Evolutionary conservation across 106 monocot genomes (phyloP).

Genomic region (Phalaenopsis aphrodite): DNA sequence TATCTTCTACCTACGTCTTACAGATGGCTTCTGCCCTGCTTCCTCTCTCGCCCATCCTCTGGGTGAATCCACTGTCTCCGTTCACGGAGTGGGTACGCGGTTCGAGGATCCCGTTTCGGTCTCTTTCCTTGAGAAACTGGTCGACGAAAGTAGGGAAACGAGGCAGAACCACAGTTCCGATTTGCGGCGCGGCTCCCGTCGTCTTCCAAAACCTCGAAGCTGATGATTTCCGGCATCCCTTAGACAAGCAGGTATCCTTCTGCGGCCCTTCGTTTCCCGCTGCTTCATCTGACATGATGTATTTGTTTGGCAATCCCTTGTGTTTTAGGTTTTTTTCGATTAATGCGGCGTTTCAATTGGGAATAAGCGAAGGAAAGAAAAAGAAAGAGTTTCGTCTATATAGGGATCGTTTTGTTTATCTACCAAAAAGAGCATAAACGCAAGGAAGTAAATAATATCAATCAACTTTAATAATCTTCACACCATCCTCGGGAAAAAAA

Average conservation of each 20-base stretch:
- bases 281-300: not conserved
- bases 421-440: no score
- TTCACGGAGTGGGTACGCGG: not conserved
- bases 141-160: not conserved
- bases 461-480: no score
- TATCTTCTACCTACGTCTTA: no score
- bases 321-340: no score
- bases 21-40: constrained; percentile 17
- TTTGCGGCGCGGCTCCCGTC: constrained; percentile 26
- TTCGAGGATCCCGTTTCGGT: not conserved
- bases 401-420: no score
- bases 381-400: no score
- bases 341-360: no score
- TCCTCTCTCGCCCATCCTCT: not conserved
- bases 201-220: constrained; percentile 67
- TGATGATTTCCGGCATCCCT: constrained; percentile 91
- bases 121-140: constrained; percentile 1
- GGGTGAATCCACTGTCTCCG: constrained; percentile 5
- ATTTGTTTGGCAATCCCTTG: no score
- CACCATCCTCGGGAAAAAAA: no score
- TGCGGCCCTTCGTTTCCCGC: not conserved
- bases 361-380: no score
- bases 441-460: no score
- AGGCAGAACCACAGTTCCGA: not conserved
- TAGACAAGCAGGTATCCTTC: constrained; percentile 72